These are phyloP conservation scores for Trematosphaeria pertusa DNA, from an alignment of 2,329 filamentous ascomycete species.

Conservation along the genomic window DNA sequence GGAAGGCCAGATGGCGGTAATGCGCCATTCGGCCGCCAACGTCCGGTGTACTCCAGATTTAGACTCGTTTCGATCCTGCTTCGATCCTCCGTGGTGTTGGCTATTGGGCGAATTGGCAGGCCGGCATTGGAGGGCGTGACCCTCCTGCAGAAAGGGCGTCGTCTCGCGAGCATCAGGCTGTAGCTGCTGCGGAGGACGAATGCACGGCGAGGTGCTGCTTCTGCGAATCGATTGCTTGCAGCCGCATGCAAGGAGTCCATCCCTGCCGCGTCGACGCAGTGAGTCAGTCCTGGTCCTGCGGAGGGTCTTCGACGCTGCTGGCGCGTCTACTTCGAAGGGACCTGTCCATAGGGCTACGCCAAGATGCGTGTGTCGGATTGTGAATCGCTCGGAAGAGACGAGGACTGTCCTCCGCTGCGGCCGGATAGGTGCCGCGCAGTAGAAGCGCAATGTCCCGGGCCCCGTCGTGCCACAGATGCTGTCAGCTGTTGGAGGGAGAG, in stretches of 20 bases:
- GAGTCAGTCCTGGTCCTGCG: neutral
- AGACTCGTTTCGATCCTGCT: constrained; percentile 2
- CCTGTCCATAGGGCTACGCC: neutral
- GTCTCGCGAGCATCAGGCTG: no score
- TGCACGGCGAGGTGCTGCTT: neutral
- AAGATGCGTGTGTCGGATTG: constrained; percentile 2
- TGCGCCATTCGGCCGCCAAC: constrained; percentile 4
- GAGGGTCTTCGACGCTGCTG: neutral
- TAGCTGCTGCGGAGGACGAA: neutral
- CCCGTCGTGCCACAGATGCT: neutral
- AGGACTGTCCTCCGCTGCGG: constrained; percentile 8
- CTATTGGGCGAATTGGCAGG: constrained; percentile 10
- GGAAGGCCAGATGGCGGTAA: no score
- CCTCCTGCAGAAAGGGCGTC: no score
- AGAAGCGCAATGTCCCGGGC: neutral
- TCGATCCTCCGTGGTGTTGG: constrained; percentile 2
- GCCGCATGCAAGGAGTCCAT: constrained; percentile 1
- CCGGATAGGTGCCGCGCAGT: constrained; percentile 1
- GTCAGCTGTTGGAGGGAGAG: neutral
- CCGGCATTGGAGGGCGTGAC: constrained; percentile 16
- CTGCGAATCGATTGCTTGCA: constrained; percentile 5
- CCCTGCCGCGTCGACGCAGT: neutral
- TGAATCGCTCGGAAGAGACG: constrained; percentile 2
- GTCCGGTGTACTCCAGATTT: constrained; percentile 25
- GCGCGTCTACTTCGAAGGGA: neutral